A percentile compares a stretch with the other conserved stretches of the same genome.
phyloP scores from a whole-genome alignment of 352 stramenopile species.

The Phytophthora citricola region DNA sequence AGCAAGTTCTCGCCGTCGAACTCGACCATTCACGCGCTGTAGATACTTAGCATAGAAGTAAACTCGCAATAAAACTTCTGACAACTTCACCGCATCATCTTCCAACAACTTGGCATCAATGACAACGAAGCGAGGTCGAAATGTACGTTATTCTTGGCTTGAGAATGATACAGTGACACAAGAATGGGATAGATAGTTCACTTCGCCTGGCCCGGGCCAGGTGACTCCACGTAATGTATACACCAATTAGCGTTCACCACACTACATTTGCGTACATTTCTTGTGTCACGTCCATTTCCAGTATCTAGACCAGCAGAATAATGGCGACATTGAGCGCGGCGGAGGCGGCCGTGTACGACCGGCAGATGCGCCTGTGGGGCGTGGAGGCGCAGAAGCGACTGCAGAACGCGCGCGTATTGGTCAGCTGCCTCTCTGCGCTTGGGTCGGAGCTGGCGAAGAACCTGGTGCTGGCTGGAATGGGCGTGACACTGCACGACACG shows the following conservation, averaged over 20 bases:
- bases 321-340: conserved; percentile 69
- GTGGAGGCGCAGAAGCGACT: conserved; percentile 96
- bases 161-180: too few relatives aligned
- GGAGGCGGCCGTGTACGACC: conserved; percentile 97
- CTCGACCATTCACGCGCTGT: conserved; percentile 1
- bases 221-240: too few relatives aligned
- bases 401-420: conserved; percentile 88
- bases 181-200: too few relatives aligned
- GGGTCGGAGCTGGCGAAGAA: conserved; percentile 97
- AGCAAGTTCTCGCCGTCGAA: conserved; percentile 20
- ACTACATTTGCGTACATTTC: not conserved
- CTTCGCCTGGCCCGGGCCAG: too few relatives aligned
- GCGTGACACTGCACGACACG: conserved; percentile 93
- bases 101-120: not conserved
- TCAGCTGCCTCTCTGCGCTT: conserved; percentile 86
- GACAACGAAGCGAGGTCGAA: too few relatives aligned
- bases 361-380: conserved; percentile 99
- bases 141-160: too few relatives aligned
- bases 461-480: conserved; percentile 95
- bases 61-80: not conserved
- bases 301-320: conserved; percentile 1
- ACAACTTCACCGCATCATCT: not conserved
- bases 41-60: conserved; percentile 1
- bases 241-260: too few relatives aligned
- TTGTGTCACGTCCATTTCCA: not conserved